Percentiles rank a stretch among this genome's conserved stretches.
These are phyloP conservation scores for Cadophora luteo-olivacea DNA, from an alignment of 2,329 filamentous ascomycete genomes.

Conservation along the genomic window DNA sequence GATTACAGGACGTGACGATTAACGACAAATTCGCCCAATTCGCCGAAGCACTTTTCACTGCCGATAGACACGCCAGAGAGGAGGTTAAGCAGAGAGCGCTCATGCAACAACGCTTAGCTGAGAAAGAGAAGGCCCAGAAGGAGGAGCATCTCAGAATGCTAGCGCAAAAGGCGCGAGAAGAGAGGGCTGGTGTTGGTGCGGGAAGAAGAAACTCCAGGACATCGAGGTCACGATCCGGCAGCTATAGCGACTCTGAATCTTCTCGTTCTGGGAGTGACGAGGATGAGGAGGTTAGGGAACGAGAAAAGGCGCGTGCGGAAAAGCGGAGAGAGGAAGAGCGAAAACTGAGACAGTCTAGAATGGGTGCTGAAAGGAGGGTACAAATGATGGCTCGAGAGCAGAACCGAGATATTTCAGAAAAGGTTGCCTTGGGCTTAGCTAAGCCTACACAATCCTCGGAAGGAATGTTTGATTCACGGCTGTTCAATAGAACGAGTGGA, in stretches of 20 bases:
- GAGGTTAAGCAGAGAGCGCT: slow-evolving; percentile 90
- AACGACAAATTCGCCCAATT: slow-evolving; percentile 99
- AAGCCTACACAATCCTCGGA: slow-evolving; percentile 93
- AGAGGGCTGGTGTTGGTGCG: slow-evolving; percentile 64
- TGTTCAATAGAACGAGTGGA: slow-evolving; percentile 94
- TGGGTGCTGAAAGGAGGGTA: slow-evolving; percentile 91
- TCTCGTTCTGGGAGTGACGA: slow-evolving; percentile 55
- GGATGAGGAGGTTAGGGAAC: slow-evolving; percentile 70
- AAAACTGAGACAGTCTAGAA: slow-evolving; percentile 89
- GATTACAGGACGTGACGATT: slow-evolving; percentile 91
- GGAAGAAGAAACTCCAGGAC: slow-evolving; percentile 50
- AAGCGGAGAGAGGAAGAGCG: slow-evolving; percentile 83
- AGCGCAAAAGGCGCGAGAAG: slow-evolving; percentile 90
- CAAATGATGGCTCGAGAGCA: slow-evolving; percentile 95
- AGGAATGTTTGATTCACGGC: slow-evolving; percentile 93
- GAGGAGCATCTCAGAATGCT: slow-evolving; percentile 89
- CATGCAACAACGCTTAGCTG: slow-evolving; percentile 95
- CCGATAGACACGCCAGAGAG: slow-evolving; percentile 92
- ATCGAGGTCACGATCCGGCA: slow-evolving; percentile 52
- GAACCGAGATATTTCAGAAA: slow-evolving; percentile 95
- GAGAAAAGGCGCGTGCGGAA: slow-evolving; percentile 80
- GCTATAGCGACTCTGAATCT: slow-evolving; percentile 59
- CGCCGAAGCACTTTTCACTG: slow-evolving; percentile 91
- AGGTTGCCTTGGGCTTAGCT: slow-evolving; percentile 90
- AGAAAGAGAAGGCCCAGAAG: slow-evolving; percentile 95